These are phyloP conservation scores for Trichosporon ovoides DNA, from an alignment of 1,284 basidiomycete species.

Conservation along the genomic window DNA sequence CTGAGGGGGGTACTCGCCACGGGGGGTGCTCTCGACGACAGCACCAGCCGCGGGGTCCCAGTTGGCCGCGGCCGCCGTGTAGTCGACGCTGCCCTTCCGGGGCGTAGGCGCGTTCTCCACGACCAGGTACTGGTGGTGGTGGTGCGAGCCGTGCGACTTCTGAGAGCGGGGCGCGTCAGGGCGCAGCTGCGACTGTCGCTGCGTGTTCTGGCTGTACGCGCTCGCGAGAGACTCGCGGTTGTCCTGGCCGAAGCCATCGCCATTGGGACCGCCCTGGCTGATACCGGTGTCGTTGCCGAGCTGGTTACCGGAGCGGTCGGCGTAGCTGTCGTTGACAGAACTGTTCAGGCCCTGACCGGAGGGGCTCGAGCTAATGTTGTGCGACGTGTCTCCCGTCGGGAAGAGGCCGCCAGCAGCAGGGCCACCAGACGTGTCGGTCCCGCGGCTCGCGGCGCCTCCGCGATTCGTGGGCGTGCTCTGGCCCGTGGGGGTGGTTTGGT, in stretches of 20 bases:
- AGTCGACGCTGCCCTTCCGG: neutral
- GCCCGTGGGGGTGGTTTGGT: neutral
- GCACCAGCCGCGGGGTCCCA: neutral
- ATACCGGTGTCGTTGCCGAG: neutral
- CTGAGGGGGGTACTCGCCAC: neutral
- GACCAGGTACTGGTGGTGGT: constrained; percentile 6
- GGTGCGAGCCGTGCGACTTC: constrained; percentile 1
- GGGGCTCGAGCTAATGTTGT: neutral
- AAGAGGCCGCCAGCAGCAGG: constrained; percentile 1
- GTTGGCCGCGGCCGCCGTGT: neutral
- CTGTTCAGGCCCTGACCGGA: neutral
- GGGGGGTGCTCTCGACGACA: neutral
- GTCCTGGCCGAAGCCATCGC: neutral
- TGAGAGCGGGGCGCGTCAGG: neutral
- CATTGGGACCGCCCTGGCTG: neutral
- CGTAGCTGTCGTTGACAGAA: neutral
- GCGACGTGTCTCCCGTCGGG: neutral
- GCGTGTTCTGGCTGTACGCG: neutral
- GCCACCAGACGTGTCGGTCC: neutral
- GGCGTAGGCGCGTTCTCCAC: constrained; percentile 4
- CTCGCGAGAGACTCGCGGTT: neutral
- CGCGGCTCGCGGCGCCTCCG: neutral
- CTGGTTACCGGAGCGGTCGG: neutral
- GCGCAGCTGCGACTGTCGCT: neutral
- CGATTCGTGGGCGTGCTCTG: neutral